phyloP scores from a whole-genome alignment of 495 filamentous ascomycete genomes.

The Cairneyella variabilis region DNA sequence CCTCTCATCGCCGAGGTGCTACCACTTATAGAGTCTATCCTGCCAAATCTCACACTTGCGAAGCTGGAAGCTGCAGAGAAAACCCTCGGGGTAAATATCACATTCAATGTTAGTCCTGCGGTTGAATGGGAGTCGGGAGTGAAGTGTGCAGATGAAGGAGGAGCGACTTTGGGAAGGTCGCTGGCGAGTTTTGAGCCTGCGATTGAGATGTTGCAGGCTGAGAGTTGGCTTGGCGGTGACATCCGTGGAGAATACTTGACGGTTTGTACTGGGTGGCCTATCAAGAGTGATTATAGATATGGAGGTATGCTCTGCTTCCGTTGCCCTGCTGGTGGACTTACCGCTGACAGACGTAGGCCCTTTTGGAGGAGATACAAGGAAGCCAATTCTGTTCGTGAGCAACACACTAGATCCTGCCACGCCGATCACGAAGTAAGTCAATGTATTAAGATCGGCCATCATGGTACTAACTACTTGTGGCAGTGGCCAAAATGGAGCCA shows the following conservation, averaged over 20 bases:
- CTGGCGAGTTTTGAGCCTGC: not conserved
- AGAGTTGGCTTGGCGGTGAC: not conserved
- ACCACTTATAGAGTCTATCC: not conserved
- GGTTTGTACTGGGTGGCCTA: constrained; percentile 9
- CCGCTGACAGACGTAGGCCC: not conserved
- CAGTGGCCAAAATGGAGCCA: not conserved
- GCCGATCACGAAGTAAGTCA: constrained; percentile 14
- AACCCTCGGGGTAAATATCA: not conserved
- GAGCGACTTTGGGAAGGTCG: not conserved
- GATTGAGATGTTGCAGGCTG: not conserved
- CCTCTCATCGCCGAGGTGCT: not conserved
- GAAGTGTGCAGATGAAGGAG: not conserved
- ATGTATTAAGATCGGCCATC: not conserved
- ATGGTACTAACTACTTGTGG: no score
- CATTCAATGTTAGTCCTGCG: not conserved
- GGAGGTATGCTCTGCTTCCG: constrained; percentile 6
- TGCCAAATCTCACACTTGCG: not conserved
- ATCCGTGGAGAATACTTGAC: not conserved
- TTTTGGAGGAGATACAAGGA: constrained; percentile 13
- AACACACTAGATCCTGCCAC: constrained; percentile 16
- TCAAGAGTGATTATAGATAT: constrained; percentile 6
- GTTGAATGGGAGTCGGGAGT: not conserved
- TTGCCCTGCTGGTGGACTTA: no score
- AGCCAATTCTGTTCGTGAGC: constrained; percentile 18
- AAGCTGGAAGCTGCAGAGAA: not conserved